Percentiles rank a stretch among this genome's conserved stretches.
phyloP scores from a whole-genome alignment of 139 green algal genomes.

The Coelastrella sp. region DNA sequence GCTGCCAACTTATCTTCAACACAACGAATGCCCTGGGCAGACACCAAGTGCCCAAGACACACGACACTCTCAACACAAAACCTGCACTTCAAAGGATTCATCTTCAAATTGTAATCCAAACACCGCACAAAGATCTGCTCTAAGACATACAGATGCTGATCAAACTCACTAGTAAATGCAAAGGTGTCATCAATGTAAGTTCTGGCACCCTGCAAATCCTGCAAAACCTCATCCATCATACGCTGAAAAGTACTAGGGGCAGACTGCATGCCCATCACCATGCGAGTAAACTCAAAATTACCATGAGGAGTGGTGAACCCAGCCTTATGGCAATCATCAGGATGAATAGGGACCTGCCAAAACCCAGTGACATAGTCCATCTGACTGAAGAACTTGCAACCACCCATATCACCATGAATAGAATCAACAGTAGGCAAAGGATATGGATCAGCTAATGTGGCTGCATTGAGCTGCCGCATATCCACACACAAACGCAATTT shows the following conservation, averaged over 20 bases:
- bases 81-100: slow-evolving; percentile 47
- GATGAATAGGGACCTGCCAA: slow-evolving; percentile 7
- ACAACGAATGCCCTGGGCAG: slow-evolving; percentile 35
- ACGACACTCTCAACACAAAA: slow-evolving; percentile 31
- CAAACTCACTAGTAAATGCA: slow-evolving; percentile 32
- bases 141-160: slow-evolving; percentile 27
- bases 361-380: slow-evolving; percentile 31
- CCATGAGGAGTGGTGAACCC: slow-evolving; percentile 23
- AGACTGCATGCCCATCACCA: slow-evolving; percentile 35
- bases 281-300: slow-evolving; percentile 33
- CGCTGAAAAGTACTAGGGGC: slow-evolving; percentile 44
- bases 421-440: slow-evolving; percentile 5
- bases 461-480: not conserved
- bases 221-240: slow-evolving; percentile 45
- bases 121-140: not conserved
- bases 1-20: slow-evolving; percentile 46
- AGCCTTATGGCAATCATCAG: slow-evolving; percentile 1
- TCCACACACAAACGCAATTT: not conserved
- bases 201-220: not conserved
- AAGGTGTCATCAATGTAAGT: slow-evolving; percentile 50
- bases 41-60: slow-evolving; percentile 45
- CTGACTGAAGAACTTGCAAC: slow-evolving; percentile 3
- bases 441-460: slow-evolving; percentile 12
- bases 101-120: slow-evolving; percentile 21
- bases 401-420: slow-evolving; percentile 15